These are phyloP conservation scores for Parastagonospora nodorum DNA, from an alignment of 2,329 filamentous ascomycete genomes.

Conservation along the genomic window DNA sequence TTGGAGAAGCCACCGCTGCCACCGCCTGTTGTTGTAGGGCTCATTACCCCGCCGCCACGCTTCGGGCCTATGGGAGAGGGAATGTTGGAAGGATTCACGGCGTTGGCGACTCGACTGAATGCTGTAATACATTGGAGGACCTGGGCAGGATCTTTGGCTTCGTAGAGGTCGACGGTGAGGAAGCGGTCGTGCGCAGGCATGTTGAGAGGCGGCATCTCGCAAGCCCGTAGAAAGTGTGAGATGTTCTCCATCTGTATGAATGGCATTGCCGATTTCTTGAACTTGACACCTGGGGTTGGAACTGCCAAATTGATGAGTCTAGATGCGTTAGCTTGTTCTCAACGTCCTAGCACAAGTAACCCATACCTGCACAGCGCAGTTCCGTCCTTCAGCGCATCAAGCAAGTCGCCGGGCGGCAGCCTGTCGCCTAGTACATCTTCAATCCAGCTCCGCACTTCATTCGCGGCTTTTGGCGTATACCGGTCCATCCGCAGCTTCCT, in stretches of 20 bases:
- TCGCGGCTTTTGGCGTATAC: conserved; percentile 89
- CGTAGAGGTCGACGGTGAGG: conserved; percentile 94
- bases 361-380: conserved; percentile 88
- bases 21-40: conserved; percentile 40
- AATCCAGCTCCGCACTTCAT: conserved; percentile 85
- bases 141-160: conserved; percentile 93
- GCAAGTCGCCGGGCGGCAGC: conserved; percentile 74
- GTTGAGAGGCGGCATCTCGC: conserved; percentile 81
- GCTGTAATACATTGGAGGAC: conserved; percentile 90
- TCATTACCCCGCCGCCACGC: conserved; percentile 54
- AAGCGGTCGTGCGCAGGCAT: conserved; percentile 94
- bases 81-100: conserved; percentile 74
- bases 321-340: background rate
- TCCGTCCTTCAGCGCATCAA: conserved; percentile 88
- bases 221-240: conserved; percentile 89
- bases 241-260: conserved; percentile 99
- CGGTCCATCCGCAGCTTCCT: conserved; percentile 88
- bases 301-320: conserved; percentile 83
- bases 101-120: conserved; percentile 85
- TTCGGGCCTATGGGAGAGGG: conserved; percentile 77
- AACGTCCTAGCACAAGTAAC: conserved; percentile 1
- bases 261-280: conserved; percentile 91
- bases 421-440: conserved; percentile 77
- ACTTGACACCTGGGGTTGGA: conserved; percentile 79
- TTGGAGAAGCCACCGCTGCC: conserved; percentile 18